Conservation (phyloP, 139 green algal species). For the Picochlorum sp. region DNA sequence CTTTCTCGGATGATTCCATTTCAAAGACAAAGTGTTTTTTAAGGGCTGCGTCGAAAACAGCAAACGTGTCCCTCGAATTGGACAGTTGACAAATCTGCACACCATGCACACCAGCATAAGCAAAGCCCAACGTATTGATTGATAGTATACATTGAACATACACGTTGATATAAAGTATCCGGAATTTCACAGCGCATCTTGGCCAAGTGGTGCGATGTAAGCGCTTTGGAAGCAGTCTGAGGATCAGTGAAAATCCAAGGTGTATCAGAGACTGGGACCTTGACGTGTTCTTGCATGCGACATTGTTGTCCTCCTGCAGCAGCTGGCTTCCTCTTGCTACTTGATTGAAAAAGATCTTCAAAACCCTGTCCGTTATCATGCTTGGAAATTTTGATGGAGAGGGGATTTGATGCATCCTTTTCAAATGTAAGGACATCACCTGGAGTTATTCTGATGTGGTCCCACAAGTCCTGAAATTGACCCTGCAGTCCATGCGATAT, state of each 20-base stretch:
- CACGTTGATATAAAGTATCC: no score
- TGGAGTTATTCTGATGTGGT: constrained; percentile 2
- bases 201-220: no score
- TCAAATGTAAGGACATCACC: constrained; percentile 26
- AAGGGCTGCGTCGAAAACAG: not conserved
- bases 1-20: not conserved
- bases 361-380: constrained; percentile 5
- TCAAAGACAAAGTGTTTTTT: constrained; percentile 1
- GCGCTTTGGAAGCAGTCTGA: no score
- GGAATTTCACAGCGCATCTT: no score
- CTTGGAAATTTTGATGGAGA: not conserved
- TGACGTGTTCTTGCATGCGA: not conserved
- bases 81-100: no score
- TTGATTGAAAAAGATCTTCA: not conserved
- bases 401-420: not conserved
- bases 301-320: not conserved
- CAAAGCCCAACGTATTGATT: no score
- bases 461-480: constrained; percentile 18
- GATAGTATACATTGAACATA: no score
- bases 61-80: not conserved
- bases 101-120: no score
- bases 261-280: no score
- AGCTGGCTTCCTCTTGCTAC: not conserved
- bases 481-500: constrained; percentile 2
- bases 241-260: no score